Evolutionary conservation across 805 yeast species (phyloP), one percentile per base, ranked within the genome.

Genomic region (Teunomyces funiuensis): DNA sequence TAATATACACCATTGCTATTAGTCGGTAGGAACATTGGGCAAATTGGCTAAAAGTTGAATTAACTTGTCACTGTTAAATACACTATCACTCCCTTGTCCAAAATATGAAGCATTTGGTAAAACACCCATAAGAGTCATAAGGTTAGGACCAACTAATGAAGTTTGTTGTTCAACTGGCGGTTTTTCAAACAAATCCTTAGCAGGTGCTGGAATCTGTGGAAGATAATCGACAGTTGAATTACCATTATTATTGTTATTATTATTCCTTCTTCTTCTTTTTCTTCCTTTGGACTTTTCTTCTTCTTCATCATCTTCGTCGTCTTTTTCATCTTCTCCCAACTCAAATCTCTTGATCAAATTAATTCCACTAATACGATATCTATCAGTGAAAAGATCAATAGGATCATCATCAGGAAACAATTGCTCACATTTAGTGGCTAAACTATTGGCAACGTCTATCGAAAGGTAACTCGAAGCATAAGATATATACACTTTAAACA

Each of bases 381-480:
- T 52, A 58, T 65, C 68, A 30, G 61, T 56, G 33, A 61, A 67
- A 49, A 60, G 66, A 28, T 51, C 65, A 39, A 54, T 61, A 41
- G 68, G 65, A 34, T 75, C 72, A 22, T 77, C 83, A 4, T 79
- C 76, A 0, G 90, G 86, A 59, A 87, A 89, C 26, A 74, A 62
- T 45, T 79, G 82, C 23, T 73, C 65, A 60, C 75, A 89, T 46
- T 95, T 75, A 42, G 69, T 72, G 47, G 86, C 89, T 34, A 91
- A 72, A 37, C 78, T 73, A 36, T 74, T 66, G 5, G 89, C 80
- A 10, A 86, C 83, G 33, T 77, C 75, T 16, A 86, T 61, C 50
- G 84, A 89, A 26, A 91, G 87, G 55, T 77, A 82, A 40, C 74
- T 75, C 2, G 84, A 71, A 47, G 90, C 95, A 56, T 82, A 83